Evolutionary conservation across 1,139 yeast genomes (phyloP), one percentile per base, ranked within the genome.

Genomic region (Saccharomyces uvarum): DNA sequence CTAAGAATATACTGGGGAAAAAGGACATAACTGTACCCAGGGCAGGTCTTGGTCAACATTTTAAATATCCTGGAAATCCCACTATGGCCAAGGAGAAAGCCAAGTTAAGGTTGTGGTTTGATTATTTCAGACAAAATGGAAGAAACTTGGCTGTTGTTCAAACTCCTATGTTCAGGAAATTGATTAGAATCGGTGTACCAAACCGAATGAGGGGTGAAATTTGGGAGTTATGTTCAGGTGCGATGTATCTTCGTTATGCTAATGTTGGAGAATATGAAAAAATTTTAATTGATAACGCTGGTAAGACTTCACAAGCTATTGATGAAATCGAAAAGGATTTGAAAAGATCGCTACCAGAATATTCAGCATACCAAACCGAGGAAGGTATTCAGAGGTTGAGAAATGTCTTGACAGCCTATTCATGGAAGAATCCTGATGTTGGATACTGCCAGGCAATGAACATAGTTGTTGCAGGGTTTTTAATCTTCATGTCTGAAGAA

Each of bases 361-460:
- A 93, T 68, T 86, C 95, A 1, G 99, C 97, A 0, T 95, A 91
- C 67, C 98, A 93, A 70, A 77, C 79, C 9, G 79, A 79, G 4
- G 95, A 88, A 64, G 99, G 99, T 6, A 91, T 95, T 50, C 80
- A 77, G 54, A 77, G 96, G 54, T 77, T 95, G 53, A 78, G 99
- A 59, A 77, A 95, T 56, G 99, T 95, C 0, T 77, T 95, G 58
- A 86, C 95, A 0, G 97, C 97, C 0, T 95, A 90, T 66, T 88
- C 97, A 0, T 93, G 98, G 98, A 88, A 88, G 63, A 90, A 91
- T 67, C 97, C 97, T 0, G 97, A 93, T 53, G 89, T 95, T 24
- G 99, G 99, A 0, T 95, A 95, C 70, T 95, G 99, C 69, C 99
- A 95, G 69, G 99, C 99, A 1, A 95, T 95, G 99, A 95, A 95